These are phyloP conservation scores for Adiantum capillusveneris DNA, from an alignment of 75 land plant species.

Conservation along the genomic window DNA sequence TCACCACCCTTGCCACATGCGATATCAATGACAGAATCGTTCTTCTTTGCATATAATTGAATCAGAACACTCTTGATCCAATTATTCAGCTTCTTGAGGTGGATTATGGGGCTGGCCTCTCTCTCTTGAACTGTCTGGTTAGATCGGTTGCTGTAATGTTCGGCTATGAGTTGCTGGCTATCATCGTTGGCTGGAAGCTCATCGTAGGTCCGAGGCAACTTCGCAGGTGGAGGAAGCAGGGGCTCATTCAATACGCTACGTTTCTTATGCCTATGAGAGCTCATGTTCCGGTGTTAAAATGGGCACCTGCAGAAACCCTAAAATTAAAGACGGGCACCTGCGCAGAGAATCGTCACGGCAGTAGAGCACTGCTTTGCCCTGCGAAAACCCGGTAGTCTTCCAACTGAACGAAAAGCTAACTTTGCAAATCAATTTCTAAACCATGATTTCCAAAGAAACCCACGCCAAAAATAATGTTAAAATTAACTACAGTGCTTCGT, in stretches of 20 bases:
- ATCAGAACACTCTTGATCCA: constrained; percentile 96
- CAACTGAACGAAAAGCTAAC: too few relatives aligned
- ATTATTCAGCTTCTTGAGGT: constrained; percentile 94
- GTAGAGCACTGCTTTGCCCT: too few relatives aligned
- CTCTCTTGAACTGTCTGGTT: constrained; percentile 93
- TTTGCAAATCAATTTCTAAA: too few relatives aligned
- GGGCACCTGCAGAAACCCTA: too few relatives aligned
- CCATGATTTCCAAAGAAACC: too few relatives aligned
- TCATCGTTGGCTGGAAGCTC: neutral
- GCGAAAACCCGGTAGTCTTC: too few relatives aligned
- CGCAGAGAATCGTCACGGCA: too few relatives aligned
- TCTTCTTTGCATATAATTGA: constrained; percentile 56
- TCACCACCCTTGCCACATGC: constrained; percentile 99
- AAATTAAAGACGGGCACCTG: too few relatives aligned
- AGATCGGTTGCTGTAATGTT: constrained; percentile 78
- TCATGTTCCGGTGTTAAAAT: too few relatives aligned
- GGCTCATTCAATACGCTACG: neutral
- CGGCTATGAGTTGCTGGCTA: constrained; percentile 34
- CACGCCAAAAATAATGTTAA: too few relatives aligned
- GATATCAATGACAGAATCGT: constrained; percentile 83
- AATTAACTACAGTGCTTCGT: too few relatives aligned
- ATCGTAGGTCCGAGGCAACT: neutral
- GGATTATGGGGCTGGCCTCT: constrained; percentile 92
- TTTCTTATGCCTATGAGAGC: too few relatives aligned
- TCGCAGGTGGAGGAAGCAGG: neutral